These are phyloP conservation scores for Lyophyllum atratum DNA, from an alignment of 768 basidiomycete genomes.

Conservation along the genomic window DNA sequence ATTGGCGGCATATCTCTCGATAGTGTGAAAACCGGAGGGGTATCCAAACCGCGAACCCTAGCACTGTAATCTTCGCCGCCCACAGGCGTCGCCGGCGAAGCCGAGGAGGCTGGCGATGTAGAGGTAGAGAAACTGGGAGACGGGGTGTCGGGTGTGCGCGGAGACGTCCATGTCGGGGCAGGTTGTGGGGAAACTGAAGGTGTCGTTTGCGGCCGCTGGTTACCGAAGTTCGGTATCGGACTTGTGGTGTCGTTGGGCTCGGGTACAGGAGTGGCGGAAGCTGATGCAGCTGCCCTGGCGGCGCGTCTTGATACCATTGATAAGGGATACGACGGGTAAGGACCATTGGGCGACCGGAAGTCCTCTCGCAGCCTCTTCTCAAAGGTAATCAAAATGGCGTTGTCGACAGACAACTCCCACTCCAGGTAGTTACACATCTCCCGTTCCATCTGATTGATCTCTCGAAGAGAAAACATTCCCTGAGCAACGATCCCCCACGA, in stretches of 20 bases:
- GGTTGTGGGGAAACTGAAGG: conserved; percentile 30
- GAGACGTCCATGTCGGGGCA: conserved; percentile 28
- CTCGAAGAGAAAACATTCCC: conserved; percentile 80
- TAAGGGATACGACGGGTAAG: conserved; percentile 66
- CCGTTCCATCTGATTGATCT: conserved; percentile 96
- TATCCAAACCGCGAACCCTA: conserved; percentile 46
- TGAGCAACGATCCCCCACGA: conserved; percentile 91
- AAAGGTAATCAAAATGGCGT: conserved; percentile 59
- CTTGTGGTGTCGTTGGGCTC: conserved; percentile 45
- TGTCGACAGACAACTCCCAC: conserved; percentile 85
- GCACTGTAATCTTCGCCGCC: conserved; percentile 52
- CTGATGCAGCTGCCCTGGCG: conserved; percentile 41
- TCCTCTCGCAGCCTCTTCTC: conserved; percentile 62
- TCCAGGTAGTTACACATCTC: conserved; percentile 93
- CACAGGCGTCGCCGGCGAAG: conserved; percentile 60
- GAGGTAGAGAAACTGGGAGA: conserved; percentile 52
- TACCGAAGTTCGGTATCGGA: conserved; percentile 49
- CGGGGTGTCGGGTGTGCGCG: conserved; percentile 54
- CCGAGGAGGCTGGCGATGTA: conserved; percentile 62
- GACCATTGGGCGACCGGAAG: conserved; percentile 48
- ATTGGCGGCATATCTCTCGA: conserved; percentile 29
- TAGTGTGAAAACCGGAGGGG: conserved; percentile 40
- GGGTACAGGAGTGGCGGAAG: conserved; percentile 41
- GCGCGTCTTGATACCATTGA: conserved; percentile 65
- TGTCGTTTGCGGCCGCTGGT: conserved; percentile 33